Conservation (phyloP, 2,329 filamentous ascomycete species). For the Colletotrichum godetiae region DNA sequence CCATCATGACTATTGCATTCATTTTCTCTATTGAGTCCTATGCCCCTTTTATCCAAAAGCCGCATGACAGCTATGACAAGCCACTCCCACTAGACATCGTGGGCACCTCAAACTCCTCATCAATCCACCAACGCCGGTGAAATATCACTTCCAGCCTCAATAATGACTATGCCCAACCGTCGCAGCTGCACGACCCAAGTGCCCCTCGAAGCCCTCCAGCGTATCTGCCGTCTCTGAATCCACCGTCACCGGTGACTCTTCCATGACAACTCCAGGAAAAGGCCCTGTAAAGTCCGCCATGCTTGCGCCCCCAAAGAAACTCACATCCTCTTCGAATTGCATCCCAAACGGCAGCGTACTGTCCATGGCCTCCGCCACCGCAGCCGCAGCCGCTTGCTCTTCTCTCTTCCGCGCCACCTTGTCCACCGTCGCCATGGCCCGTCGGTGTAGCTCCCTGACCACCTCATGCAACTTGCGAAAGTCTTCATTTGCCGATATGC, state of each 20-base stretch:
- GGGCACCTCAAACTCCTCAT: background rate
- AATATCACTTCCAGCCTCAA: background rate
- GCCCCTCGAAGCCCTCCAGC: background rate
- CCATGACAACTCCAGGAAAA: background rate
- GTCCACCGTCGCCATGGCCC: constrained; percentile 32
- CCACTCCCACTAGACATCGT: background rate
- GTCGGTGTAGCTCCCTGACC: constrained; percentile 34
- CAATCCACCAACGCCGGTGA: background rate
- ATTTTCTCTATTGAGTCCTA: too few species aligned
- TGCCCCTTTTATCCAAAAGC: too few species aligned
- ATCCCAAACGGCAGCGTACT: constrained; percentile 13
- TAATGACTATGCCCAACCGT: background rate
- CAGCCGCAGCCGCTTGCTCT: constrained; percentile 13
- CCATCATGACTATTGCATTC: too few species aligned
- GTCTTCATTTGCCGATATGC: background rate
- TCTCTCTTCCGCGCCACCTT: background rate
- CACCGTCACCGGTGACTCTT: background rate
- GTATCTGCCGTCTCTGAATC: background rate
- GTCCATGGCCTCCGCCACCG: background rate
- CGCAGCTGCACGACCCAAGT: background rate
- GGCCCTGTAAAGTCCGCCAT: background rate
- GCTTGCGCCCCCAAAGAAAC: constrained; percentile 11
- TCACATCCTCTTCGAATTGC: constrained; percentile 26
- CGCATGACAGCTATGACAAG: too few species aligned
- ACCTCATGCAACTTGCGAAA: constrained; percentile 29